These are phyloP conservation scores for Ophiocytium majus DNA, from an alignment of 352 stramenopile genomes.

Conservation along the genomic window DNA sequence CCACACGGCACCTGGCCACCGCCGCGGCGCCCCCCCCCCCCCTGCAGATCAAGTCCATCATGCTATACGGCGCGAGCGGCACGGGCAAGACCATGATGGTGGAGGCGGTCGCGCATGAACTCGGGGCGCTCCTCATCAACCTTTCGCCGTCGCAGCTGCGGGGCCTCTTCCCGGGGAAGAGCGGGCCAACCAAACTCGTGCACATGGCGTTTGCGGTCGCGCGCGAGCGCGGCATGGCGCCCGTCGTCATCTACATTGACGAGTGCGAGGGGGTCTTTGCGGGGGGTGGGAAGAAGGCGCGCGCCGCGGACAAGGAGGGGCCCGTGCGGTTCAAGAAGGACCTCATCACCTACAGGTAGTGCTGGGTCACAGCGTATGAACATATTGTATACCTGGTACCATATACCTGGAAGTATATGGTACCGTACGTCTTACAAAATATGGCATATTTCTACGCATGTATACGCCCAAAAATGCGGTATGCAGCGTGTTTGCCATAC, in stretches of 20 bases:
- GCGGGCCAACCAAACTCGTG: slow-evolving; percentile 80
- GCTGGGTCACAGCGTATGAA: too few species aligned
- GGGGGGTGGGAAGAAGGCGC: slow-evolving; percentile 72
- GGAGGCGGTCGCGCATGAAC: slow-evolving; percentile 79
- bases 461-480: too few species aligned
- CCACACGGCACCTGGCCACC: too few species aligned
- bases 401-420: too few species aligned
- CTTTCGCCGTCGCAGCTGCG: slow-evolving; percentile 75
- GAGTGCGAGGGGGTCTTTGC: slow-evolving; percentile 79
- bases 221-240: slow-evolving; percentile 73
- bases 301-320: slow-evolving; percentile 68
- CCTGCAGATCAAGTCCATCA: slow-evolving; percentile 59
- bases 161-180: slow-evolving; percentile 77
- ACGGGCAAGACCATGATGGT: slow-evolving; percentile 87
- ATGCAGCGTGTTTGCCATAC: too few species aligned
- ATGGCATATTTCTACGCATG: too few species aligned
- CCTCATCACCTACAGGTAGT: slow-evolving; percentile 74
- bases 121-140: slow-evolving; percentile 83
- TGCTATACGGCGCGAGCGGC: slow-evolving; percentile 84
- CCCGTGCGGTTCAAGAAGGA: slow-evolving; percentile 86
- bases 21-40: too few species aligned
- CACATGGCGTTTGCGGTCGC: slow-evolving; percentile 89
- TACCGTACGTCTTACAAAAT: too few species aligned
- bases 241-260: slow-evolving; percentile 89
- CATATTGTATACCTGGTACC: too few species aligned